Base-by-base conservation (phyloP, 2,329 filamentous ascomycete genomes). In the Colletotrichum sp. region DNA sequence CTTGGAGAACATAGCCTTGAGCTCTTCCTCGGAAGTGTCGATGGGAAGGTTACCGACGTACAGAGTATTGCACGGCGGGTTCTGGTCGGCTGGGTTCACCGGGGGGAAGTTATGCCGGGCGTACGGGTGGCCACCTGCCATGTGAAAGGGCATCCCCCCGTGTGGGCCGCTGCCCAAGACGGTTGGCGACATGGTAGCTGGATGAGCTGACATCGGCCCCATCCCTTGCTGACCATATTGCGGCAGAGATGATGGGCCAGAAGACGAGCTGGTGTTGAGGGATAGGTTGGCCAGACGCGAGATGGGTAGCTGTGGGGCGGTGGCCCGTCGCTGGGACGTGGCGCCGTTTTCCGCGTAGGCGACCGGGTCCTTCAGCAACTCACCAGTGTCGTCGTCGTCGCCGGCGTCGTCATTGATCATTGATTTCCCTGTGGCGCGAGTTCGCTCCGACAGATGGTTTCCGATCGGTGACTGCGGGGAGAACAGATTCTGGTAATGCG, bases 31-130 rank as follows among this genome's bases (percentile, higher is more conserved):
- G 0, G 95, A 96, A 0, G 96, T 97, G 82, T 98, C 95, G 72
- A 96, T 92, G 0, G 96, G 97, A 58, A 99, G 87, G 81, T 99
- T 98, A n/a, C 97, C 96, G 24, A 99, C 96, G 81, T 99, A 98
- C 8, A 99, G 89, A 1, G 97, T 99, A 82, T 99, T 98, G 89
- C 97, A 98, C 1, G 97, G 97, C 2, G 96, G 96, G 80, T 98
- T 98, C 84, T 98, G 95, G 81, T 99, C 96, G 14, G 96, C 96
- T 1, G 96, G 96, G 79, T 98, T 98, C 76, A 95, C 94, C 0
- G 96, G 94, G 16, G 96, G 96, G 77, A 95, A 94, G 76, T 93
- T 93, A 13, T 76, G 71, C 80, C 88, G 90, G 87, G 87, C 73
- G 70, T 75, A 48, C 63, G 78, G 65, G 21, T 71, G 69, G 28